Base-by-base conservation (phyloP, 2,329 filamentous ascomycete genomes). In the Dryadomyces quercus-mongolicae region DNA sequence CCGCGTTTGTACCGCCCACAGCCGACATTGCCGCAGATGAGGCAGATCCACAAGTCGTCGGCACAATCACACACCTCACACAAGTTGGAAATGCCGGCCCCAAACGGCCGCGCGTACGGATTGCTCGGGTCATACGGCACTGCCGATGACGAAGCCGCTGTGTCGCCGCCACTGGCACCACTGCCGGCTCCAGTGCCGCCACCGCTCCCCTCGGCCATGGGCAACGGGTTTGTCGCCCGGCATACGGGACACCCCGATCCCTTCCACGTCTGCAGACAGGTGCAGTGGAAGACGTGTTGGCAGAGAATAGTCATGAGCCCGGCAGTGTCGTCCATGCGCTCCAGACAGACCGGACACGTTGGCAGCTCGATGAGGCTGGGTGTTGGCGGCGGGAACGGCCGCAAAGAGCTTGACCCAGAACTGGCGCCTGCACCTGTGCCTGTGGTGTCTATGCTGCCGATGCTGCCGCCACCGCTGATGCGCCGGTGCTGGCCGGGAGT, bases 281-380 rank as follows among this genome's bases (percentile, higher is more conserved):
- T 91, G 65, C 93, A 97, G 67, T 98, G 93, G 65, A 98, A 98
- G 52, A 97, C 89, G 63, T 98, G 93, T 64, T 97, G 92, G 66
- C 93, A 98, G 34, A 94, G 84, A 44, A 97, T 97, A 1, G 93
- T 98, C 65, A 98, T 81, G 2, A 98, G 75, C 0, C 93, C 93
- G 0, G 90, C 94, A 0, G 91, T 96, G 66, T 97, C 92, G 64
- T 98, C 93, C 93, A 98, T 98, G 49, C 92, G 85, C 67, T 98
- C 93, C 5, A 98, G 77, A 61, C 93, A 98, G 10, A 98, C 93
- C 0, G 93, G 91, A 60, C 93, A 98, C 1, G 93, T 97, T 2
- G 93, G 93, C 13, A 98, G 74, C 70, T 98, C 93, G 53, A 95
- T 78, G 1, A 97, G 76, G 51, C 88, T 86, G 1, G 91, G 87